Conservation (phyloP, 371 early-diverging fungal genomes). For the Apophysomyces ossiformis region DNA sequence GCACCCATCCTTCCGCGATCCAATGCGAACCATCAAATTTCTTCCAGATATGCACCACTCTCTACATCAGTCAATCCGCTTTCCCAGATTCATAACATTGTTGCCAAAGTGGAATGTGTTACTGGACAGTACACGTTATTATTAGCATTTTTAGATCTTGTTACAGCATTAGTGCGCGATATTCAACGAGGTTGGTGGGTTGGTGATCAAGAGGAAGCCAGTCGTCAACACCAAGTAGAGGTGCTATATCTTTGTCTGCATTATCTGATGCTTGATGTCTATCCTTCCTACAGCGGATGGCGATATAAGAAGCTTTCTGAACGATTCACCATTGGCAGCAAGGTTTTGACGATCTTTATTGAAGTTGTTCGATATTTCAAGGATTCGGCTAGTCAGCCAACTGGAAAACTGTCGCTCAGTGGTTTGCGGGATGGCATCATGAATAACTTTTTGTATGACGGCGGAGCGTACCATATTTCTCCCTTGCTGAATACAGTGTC, state of each 20-base stretch:
- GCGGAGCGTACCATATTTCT: slow-evolving; percentile 39
- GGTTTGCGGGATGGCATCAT: slow-evolving; percentile 37
- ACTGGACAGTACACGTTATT: slow-evolving; percentile 39
- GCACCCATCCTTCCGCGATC: slow-evolving; percentile 42
- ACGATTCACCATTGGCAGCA: slow-evolving; percentile 45
- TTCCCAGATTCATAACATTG: slow-evolving; percentile 37
- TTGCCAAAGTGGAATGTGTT: slow-evolving; percentile 38
- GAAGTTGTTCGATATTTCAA: slow-evolving; percentile 37
- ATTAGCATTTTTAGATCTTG: slow-evolving; percentile 45
- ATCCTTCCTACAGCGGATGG: slow-evolving; percentile 48
- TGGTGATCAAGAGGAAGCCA: background rate
- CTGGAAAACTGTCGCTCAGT: slow-evolving; percentile 17
- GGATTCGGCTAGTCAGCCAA: slow-evolving; percentile 6
- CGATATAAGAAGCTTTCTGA: slow-evolving; percentile 47
- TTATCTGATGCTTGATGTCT: slow-evolving; percentile 47
- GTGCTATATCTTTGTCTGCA: slow-evolving; percentile 37
- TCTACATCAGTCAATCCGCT: slow-evolving; percentile 15
- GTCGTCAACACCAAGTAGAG: slow-evolving; percentile 31
- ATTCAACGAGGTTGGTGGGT: slow-evolving; percentile 47
- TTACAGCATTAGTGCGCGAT: slow-evolving; percentile 41
- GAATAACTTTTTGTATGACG: slow-evolving; percentile 42
- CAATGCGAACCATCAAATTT: slow-evolving; percentile 18
- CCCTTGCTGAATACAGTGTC: slow-evolving; percentile 41
- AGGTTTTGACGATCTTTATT: slow-evolving; percentile 40
- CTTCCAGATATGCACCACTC: slow-evolving; percentile 14